Percentiles rank a stretch among this genome's conserved stretches.
Conservation (phyloP, 1,284 basidiomycete species). For the Heterobasidion annosum region DNA sequence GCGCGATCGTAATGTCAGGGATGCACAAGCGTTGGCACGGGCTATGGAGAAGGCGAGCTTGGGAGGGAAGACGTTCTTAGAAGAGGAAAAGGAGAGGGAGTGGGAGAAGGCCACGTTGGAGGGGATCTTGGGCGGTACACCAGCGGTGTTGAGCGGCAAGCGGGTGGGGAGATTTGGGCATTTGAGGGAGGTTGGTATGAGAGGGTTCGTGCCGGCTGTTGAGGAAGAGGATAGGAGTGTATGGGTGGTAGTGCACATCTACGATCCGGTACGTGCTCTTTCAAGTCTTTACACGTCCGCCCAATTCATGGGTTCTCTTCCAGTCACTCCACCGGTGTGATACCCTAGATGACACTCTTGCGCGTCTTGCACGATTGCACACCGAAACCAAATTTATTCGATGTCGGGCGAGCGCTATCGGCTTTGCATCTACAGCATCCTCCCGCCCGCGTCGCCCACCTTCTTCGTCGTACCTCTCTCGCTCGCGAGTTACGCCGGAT, state of each 20-base stretch:
- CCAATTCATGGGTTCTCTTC: background rate
- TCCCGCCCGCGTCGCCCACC: constrained; percentile 12
- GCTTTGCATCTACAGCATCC: constrained; percentile 49
- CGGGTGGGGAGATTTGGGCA: constrained; percentile 66
- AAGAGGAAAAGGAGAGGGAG: constrained; percentile 43
- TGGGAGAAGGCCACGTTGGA: constrained; percentile 26
- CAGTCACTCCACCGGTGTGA: constrained; percentile 72
- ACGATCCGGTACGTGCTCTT: constrained; percentile 59
- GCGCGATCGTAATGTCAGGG: constrained; percentile 36
- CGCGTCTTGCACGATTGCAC: constrained; percentile 59
- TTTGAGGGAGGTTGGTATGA: constrained; percentile 69
- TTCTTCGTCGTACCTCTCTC: constrained; percentile 11
- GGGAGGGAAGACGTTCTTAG: constrained; percentile 58
- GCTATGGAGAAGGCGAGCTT: constrained; percentile 55
- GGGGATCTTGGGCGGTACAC: constrained; percentile 17
- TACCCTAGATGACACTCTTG: constrained; percentile 56
- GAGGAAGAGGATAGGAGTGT: constrained; percentile 62
- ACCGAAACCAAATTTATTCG: constrained; percentile 75
- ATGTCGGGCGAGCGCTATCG: constrained; percentile 64
- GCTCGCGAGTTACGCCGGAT: constrained; percentile 5
- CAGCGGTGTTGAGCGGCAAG: constrained; percentile 34
- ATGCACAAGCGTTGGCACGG: constrained; percentile 38
- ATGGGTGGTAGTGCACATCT: constrained; percentile 79
- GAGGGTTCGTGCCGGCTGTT: constrained; percentile 67
- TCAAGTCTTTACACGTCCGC: background rate